Base-by-base conservation (phyloP, 192 early-diverging fungal species). In the Dissophora ornata region DNA sequence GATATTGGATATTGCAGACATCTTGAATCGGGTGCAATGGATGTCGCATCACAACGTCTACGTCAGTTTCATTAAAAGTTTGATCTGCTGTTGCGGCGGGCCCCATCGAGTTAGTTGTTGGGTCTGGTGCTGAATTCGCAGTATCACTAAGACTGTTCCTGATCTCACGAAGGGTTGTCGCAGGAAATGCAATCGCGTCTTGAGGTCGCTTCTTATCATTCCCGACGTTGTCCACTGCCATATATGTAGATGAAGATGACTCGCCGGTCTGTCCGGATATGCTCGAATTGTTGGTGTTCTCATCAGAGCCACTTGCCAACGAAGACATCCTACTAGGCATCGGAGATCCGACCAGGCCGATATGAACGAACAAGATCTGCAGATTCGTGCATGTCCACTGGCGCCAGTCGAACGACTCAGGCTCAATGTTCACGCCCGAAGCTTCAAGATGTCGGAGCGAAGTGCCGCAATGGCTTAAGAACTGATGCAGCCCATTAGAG, bases 381-480 rank as follows among this genome's bases (percentile, higher is more conserved):
- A 77, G 47, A 21, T 77, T 67, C n/a, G 52, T 44, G 24, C 73
- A 77, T 19, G 57, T 62, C 73, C 73, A 77, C 3, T 44, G 42
- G 8, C 40, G 26, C 9, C 41, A 40, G 49, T 77, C 73, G 57
- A 77, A 77, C 25, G 53, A 21, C 4, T 34, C 18, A 32, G 73
- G 73, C 32, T 77, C 64, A 18, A 77, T 47, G n/a, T 51, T 77
- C 15, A 77, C 59, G 2, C 73, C 73, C 0, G 58, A 56, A 0
- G 73, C 63, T 29, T 77, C 64, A 7, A 77, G 34, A 47, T 77
- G 73, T 26, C 52, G n/a, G 21, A 77, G 22, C 0, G 73, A 30
- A 12, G 57, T 10, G 3, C 64, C 51, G 24, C 58, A 67, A n/a
- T 40, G 32, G 33, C 52, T 57, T 34, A 77, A 9, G 47, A 62